These are phyloP conservation scores for Mortierella sp. DNA, from an alignment of 371 early-diverging fungal genomes.

Conservation along the genomic window DNA sequence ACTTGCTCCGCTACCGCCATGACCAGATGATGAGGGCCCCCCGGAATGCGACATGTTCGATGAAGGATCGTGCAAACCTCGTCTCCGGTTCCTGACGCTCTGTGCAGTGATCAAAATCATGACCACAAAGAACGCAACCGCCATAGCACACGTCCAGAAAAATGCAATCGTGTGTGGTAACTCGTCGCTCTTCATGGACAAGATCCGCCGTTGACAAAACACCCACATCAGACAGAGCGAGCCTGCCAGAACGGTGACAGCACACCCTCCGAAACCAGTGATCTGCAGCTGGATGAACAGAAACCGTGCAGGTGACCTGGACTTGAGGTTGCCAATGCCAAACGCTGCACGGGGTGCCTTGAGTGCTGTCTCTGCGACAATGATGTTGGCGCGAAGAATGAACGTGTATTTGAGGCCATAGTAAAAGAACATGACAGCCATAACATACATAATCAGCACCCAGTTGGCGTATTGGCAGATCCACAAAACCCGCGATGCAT, in stretches of 20 bases:
- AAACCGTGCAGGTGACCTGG: constrained; percentile 45
- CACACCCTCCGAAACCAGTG: constrained; percentile 50
- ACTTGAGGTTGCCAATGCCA: constrained; percentile 48
- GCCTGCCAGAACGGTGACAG: constrained; percentile 37
- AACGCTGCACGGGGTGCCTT: constrained; percentile 49
- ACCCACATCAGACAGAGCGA: constrained; percentile 48
- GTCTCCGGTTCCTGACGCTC: constrained; percentile 33
- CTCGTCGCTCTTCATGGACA: constrained; percentile 23
- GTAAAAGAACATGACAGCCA: constrained; percentile 48
- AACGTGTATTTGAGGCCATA: constrained; percentile 54
- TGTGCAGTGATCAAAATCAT: constrained; percentile 30
- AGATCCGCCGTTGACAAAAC: constrained; percentile 25
- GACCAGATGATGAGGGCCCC: neutral
- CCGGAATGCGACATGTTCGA: constrained; percentile 25
- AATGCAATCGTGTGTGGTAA: constrained; percentile 34
- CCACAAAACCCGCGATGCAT: constrained; percentile 17
- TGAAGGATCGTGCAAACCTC: constrained; percentile 37
- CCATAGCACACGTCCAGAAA: constrained; percentile 49
- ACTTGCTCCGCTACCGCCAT: no score
- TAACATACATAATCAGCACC: constrained; percentile 48
- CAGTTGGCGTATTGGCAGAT: constrained; percentile 51
- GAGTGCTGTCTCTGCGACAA: constrained; percentile 50
- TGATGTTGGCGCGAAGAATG: constrained; percentile 53
- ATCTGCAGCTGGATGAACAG: constrained; percentile 52
- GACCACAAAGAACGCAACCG: constrained; percentile 39